phyloP scores from a whole-genome alignment of 192 early-diverging fungal genomes.

The Backusella liffmaniae region DNA sequence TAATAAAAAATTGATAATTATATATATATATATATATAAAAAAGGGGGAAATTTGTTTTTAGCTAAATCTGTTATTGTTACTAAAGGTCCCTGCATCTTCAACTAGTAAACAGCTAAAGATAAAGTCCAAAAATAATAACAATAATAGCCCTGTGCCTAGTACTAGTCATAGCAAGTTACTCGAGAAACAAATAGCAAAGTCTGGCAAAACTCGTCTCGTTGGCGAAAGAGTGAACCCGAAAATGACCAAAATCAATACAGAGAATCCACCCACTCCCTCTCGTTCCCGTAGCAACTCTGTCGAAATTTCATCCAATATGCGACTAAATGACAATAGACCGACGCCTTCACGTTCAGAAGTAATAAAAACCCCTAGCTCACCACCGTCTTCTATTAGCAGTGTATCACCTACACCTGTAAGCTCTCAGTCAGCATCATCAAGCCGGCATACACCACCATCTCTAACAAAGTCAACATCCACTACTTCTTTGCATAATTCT shows the following conservation, averaged over 20 bases:
- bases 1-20: not conserved
- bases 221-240: not conserved
- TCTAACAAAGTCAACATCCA: not conserved
- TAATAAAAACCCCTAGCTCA: conserved; percentile 9
- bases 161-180: not conserved
- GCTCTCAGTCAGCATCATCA: not conserved
- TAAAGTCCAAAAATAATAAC: not conserved
- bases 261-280: not conserved
- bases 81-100: conserved; percentile 9
- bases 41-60: not conserved
- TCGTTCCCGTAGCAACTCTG: conserved; percentile 21
- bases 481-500: conserved; percentile 1
- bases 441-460: not conserved
- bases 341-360: conserved; percentile 12
- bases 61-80: conserved; percentile 6
- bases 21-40: not conserved
- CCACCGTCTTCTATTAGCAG: not conserved
- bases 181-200: not conserved
- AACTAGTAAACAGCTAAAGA: conserved; percentile 5
- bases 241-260: not conserved
- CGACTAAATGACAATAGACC: conserved; percentile 6
- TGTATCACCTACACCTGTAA: not conserved
- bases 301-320: conserved; percentile 3
- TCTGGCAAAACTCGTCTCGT: not conserved
- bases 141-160: not conserved